Evolutionary conservation across 2,329 filamentous ascomycete genomes (phyloP).

Genomic region (Ophiostoma perfectum): DNA sequence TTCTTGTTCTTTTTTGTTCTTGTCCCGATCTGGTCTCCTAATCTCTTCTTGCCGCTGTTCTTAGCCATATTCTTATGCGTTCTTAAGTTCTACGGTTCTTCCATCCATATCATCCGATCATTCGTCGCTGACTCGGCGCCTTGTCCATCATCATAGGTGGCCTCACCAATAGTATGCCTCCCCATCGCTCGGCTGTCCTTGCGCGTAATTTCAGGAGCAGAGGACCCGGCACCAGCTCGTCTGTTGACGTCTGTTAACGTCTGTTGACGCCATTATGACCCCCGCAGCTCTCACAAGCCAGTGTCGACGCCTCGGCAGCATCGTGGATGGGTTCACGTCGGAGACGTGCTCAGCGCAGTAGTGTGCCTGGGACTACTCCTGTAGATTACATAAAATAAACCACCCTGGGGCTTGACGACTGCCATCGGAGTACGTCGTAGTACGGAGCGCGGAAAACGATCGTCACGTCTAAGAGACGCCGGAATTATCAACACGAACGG

Average conservation of each 20-base stretch:
- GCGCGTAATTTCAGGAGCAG: too few species aligned
- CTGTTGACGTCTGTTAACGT: too few species aligned
- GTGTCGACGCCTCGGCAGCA: not conserved
- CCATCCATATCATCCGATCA: too few species aligned
- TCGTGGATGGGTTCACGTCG: not conserved
- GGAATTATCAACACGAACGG: constrained; percentile 2
- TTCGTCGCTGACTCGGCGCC: too few species aligned
- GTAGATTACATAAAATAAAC: constrained; percentile 1
- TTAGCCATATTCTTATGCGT: not conserved
- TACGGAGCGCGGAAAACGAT: constrained; percentile 2
- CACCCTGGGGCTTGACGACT: not conserved
- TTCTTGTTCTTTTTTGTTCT: not conserved
- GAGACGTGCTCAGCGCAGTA: not conserved
- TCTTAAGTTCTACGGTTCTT: not conserved
- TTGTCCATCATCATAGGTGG: too few species aligned
- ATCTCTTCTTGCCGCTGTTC: not conserved
- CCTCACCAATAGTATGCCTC: too few species aligned
- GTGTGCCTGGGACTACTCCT: not conserved
- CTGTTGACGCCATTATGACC: constrained; percentile 6
- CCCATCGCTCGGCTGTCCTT: too few species aligned
- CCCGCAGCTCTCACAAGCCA: constrained; percentile 12
- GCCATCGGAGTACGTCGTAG: constrained; percentile 8
- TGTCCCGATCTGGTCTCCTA: not conserved
- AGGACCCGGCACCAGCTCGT: too few species aligned
- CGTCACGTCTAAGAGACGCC: not conserved